Percentiles rank a stretch among this genome's conserved stretches.
Conservation (phyloP, 441 rosid genomes). For the Biscutella laevigata region DNA sequence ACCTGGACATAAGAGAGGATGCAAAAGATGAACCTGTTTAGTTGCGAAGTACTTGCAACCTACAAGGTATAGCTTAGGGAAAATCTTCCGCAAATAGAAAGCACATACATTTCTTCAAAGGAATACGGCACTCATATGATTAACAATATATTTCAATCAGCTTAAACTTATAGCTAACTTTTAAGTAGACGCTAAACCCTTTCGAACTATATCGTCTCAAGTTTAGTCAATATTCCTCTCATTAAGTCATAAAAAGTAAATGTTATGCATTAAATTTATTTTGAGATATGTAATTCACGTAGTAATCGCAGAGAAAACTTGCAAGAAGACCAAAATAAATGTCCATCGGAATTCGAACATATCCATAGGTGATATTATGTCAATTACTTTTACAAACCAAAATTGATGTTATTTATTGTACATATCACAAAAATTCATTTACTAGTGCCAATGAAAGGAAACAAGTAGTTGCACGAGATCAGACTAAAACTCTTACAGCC, state of each 20-base stretch:
- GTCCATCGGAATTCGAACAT: too few species aligned
- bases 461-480: neutral
- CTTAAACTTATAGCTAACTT: too few species aligned
- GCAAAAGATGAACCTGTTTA: slow-evolving; percentile 6
- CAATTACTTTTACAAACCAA: too few species aligned
- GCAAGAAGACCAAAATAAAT: too few species aligned
- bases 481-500: neutral
- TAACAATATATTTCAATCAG: neutral
- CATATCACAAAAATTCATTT: slow-evolving; percentile 4
- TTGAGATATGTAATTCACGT: neutral
- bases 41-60: neutral
- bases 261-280: neutral
- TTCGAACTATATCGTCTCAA: neutral
- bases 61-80: neutral
- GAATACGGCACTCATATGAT: neutral
- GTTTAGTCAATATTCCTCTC: neutral
- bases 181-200: neutral
- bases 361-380: too few species aligned
- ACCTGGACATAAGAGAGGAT: slow-evolving; percentile 40
- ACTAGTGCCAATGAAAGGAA: neutral
- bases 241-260: neutral
- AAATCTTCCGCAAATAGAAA: slow-evolving; percentile 1
- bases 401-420: neutral
- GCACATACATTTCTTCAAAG: neutral
- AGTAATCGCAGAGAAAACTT: neutral